A percentile compares a stretch with the other conserved stretches of the same genome.
Evolutionary conservation across 164 flowering plant genomes (phyloP).

Genomic region (Pachysandra terminalis): DNA sequence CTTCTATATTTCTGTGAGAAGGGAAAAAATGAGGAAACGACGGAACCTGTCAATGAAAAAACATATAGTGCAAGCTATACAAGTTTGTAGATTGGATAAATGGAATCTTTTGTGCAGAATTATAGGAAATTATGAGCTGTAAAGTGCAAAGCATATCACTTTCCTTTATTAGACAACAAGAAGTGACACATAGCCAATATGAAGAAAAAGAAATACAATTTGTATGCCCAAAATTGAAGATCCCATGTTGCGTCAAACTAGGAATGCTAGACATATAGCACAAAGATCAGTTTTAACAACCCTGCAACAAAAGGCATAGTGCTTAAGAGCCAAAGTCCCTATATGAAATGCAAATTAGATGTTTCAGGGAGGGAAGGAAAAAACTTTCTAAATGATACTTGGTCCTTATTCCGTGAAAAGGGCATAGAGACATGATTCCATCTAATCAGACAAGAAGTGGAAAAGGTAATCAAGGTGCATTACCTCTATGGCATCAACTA

Average conservation of each 20-base stretch:
- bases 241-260: neutral
- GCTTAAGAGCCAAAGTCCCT: neutral
- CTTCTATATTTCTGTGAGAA: neutral
- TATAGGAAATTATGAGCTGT: no score
- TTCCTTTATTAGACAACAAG: no score
- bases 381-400: neutral
- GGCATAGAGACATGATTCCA: neutral
- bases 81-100: neutral
- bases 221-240: no score
- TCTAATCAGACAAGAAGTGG: neutral
- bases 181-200: neutral
- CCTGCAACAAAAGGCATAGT: neutral
- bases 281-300: neutral
- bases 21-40: neutral
- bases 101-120: neutral
- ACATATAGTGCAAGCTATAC: neutral
- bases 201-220: neutral
- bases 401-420: neutral
- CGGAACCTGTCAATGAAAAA: neutral
- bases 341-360: neutral
- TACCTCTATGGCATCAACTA: conserved; percentile 65
- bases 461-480: neutral
- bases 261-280: neutral
- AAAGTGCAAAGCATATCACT: neutral
- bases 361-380: neutral